Conservation (phyloP, 2,329 filamentous ascomycete species). For the Alternaria triticina region DNA sequence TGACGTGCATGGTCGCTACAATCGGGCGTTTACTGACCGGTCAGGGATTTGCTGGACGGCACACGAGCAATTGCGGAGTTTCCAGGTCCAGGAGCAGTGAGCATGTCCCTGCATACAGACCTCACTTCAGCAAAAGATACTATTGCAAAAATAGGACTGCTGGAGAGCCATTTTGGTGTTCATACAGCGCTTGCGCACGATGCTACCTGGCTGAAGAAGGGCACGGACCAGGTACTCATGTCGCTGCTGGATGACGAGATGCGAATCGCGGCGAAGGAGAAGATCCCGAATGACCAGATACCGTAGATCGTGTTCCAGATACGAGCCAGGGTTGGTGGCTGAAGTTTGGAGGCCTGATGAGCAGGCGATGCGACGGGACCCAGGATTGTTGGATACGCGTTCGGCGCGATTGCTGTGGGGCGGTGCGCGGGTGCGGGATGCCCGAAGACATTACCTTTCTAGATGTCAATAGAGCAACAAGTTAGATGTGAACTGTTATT, state of each 20-base stretch:
- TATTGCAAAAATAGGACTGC: constrained; percentile 29
- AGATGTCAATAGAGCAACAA: neutral
- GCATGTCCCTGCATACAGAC: constrained; percentile 37
- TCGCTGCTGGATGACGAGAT: constrained; percentile 35
- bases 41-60: constrained; percentile 38
- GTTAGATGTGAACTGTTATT: neutral
- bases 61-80: constrained; percentile 37
- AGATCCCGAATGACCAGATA: constrained; percentile 25
- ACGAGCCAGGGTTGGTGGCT: neutral
- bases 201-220: constrained; percentile 35
- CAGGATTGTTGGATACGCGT: neutral
- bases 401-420: neutral
- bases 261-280: constrained; percentile 25
- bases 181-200: constrained; percentile 43
- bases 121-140: constrained; percentile 33
- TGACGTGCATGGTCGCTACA: neutral
- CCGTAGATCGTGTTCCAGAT: neutral
- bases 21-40: neutral
- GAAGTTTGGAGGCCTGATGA: neutral
- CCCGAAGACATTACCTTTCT: neutral
- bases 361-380: neutral
- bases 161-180: constrained; percentile 32
- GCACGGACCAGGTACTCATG: constrained; percentile 36
- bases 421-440: neutral
- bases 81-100: constrained; percentile 24